These are phyloP conservation scores for Hypomontagnella submonticulosa DNA, from an alignment of 495 filamentous ascomycete genomes.

Conservation along the genomic window DNA sequence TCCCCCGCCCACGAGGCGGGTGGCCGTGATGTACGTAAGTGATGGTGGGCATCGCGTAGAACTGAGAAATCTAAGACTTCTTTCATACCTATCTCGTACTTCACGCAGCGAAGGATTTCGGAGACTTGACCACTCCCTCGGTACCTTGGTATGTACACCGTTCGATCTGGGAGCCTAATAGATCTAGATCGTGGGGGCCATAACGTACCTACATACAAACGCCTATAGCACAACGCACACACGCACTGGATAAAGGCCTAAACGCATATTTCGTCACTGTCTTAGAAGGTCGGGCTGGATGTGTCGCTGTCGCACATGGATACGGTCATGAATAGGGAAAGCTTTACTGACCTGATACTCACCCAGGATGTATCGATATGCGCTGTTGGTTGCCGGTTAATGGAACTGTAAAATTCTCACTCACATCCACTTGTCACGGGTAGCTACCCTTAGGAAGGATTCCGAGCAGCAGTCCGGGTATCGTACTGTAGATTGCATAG, in stretches of 20 bases:
- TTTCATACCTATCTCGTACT: constrained; percentile 1
- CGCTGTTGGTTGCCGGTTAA: not conserved
- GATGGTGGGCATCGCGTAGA: not conserved
- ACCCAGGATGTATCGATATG: not conserved
- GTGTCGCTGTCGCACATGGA: not conserved
- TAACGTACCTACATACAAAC: no score
- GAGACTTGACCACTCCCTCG: constrained; percentile 22
- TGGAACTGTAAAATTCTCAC: constrained; percentile 8
- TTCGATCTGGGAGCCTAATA: not conserved
- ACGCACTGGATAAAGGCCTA: no score
- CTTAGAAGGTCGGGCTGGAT: no score
- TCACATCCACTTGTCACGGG: constrained; percentile 32
- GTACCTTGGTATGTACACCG: constrained; percentile 13
- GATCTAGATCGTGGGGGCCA: constrained; percentile 25
- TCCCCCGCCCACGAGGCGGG: not conserved
- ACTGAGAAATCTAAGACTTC: not conserved
- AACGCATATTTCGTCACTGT: no score
- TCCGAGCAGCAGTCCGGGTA: constrained; percentile 23
- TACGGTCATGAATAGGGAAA: constrained; percentile 2
- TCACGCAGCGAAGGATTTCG: constrained; percentile 26
- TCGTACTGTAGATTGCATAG: constrained; percentile 9
- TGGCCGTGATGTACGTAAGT: not conserved
- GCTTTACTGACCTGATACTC: not conserved
- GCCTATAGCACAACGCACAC: no score
- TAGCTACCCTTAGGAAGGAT: constrained; percentile 38